Evolutionary conservation across 192 early-diverging fungal genomes (phyloP).

Genomic region (Piromyces finnis): DNA sequence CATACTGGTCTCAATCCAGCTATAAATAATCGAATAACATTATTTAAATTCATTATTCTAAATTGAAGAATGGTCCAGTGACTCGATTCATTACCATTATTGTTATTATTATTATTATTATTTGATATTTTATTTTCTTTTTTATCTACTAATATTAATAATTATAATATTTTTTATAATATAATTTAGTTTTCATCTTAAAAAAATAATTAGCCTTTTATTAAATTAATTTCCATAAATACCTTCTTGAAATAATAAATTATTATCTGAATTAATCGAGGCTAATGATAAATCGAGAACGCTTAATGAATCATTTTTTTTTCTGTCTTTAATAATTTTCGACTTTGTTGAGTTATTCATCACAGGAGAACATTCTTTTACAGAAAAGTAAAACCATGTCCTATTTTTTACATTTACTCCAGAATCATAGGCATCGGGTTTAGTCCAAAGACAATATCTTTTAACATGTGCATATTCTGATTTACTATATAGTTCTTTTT

Average conservation of each 20-base stretch:
- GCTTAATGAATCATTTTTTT: neutral
- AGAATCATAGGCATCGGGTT: neutral
- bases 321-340: neutral
- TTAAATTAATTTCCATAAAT: too few species aligned
- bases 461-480: neutral
- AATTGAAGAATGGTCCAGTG: neutral
- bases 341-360: neutral
- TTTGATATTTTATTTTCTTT: neutral
- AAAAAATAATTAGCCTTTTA: too few species aligned
- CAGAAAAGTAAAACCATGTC: neutral
- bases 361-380: neutral
- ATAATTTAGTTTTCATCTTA: too few species aligned
- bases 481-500: neutral
- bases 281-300: neutral
- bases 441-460: neutral
- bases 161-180: too few species aligned
- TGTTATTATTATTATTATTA: neutral
- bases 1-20: neutral
- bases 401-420: neutral
- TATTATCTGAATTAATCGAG: neutral
- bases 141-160: too few species aligned
- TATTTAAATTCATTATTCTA: neutral
- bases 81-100: neutral
- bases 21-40: neutral
- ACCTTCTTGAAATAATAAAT: neutral